Base-by-base conservation (phyloP, 768 basidiomycete species). In the Baorangia bicolor region DNA sequence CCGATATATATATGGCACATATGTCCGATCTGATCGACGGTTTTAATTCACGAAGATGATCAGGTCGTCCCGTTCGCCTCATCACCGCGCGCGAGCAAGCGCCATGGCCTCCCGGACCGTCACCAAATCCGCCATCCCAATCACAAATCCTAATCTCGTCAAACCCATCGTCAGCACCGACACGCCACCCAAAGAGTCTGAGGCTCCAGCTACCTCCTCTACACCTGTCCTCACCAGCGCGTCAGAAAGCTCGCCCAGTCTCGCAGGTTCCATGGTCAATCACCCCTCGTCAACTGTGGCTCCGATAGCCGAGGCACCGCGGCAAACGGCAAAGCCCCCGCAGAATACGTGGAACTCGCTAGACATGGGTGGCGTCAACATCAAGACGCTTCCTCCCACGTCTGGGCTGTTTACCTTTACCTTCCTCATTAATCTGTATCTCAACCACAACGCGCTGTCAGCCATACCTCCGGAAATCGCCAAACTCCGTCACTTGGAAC, bases 351-450 rank as follows among this genome's bases (percentile, higher is more conserved):
- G 96, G 95, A 88, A 75, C 28, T 91, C 92, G 20, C 77, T 99
- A 45, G 97, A 99, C 74, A 92, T 99, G 86, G 96, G 97, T 51
- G 97, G 97, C 16, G 87, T 97, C 62, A 84, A 85, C 60, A 85
- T 99, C 68, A 96, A 95, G 80, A 92, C 89, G 61, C 79, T 99
- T 48, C 91, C 95, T 34, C 75, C 85, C 6, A 79, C 75, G 8
- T 89, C 87, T 43, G 87, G 86, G 27, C 77, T 92, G 40, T 92
- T 91, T 72, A 77, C 85, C 9, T 98, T 96, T 77, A 84, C 85
- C n/a, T 97, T 94, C 79, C 87, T 99, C 56, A 89, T 88, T 62
- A 89, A 87, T 58, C 87, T 99, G 46, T 98, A 95, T 75, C 90
- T 99, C 70, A 98, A 98, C 63, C 96, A 98, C 77, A 99, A 99